Conservation (phyloP, 139 green algal genomes). For the Picochlorum sp. region DNA sequence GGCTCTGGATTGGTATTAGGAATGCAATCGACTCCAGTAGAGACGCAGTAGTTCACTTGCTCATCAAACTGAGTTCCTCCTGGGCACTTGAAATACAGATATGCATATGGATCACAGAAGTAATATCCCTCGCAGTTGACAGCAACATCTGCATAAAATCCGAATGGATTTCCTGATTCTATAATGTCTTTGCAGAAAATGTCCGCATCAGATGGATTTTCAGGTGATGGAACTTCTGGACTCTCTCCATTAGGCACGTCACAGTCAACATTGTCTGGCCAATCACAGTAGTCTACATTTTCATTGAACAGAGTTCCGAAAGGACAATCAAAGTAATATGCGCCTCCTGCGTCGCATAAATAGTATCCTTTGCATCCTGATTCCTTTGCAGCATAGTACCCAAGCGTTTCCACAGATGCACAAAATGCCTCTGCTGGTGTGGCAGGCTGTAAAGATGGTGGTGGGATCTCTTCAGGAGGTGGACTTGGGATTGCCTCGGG, state of each 20-base stretch:
- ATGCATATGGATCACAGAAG: too few relatives aligned
- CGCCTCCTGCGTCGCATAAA: neutral
- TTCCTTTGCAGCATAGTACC: neutral
- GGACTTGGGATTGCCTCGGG: neutral
- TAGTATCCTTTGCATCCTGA: neutral
- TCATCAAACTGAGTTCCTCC: too few relatives aligned
- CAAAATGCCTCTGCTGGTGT: neutral
- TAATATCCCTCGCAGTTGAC: too few relatives aligned
- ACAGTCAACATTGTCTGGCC: constrained; percentile 1
- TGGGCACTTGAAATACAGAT: too few relatives aligned
- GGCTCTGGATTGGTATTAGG: neutral
- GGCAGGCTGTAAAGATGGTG: neutral
- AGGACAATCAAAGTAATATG: neutral
- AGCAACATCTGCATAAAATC: too few relatives aligned
- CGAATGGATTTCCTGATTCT: too few relatives aligned
- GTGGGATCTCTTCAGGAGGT: neutral
- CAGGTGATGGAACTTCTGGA: too few relatives aligned
- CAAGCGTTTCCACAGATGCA: neutral
- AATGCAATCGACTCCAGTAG: too few relatives aligned
- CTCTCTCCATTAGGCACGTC: too few relatives aligned
- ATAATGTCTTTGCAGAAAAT: too few relatives aligned
- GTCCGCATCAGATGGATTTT: too few relatives aligned
- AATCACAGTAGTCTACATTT: neutral
- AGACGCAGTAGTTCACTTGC: too few relatives aligned
- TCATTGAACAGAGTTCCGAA: neutral